Percentiles rank a stretch among this genome's conserved stretches.
Evolutionary conservation across 2,329 filamentous ascomycete species (phyloP).

Genomic region (Rugonectria rugulosa): DNA sequence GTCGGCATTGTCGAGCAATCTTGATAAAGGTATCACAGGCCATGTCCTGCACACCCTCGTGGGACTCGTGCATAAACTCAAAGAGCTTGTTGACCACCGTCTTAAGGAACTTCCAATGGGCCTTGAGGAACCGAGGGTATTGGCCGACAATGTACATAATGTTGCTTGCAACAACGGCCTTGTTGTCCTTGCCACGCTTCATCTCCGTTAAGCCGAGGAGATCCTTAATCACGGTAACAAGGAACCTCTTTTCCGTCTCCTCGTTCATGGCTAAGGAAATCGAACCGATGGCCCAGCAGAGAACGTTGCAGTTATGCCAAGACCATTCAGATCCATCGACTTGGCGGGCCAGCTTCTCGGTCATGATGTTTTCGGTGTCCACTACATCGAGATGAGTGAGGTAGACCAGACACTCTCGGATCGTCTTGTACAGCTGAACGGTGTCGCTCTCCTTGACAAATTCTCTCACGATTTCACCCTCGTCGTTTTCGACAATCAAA

Average conservation of each 20-base stretch:
- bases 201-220: constrained; percentile 95
- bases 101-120: constrained; percentile 99
- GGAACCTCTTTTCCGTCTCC: constrained; percentile 97
- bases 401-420: constrained; percentile 95
- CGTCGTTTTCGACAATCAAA: constrained; percentile 98
- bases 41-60: constrained; percentile 99
- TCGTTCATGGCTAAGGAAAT: constrained; percentile 99
- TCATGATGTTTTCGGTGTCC: constrained; percentile 99
- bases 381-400: constrained; percentile 96
- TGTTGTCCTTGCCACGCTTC: constrained; percentile 99
- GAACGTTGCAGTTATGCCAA: constrained; percentile 99
- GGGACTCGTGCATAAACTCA: constrained; percentile 99
- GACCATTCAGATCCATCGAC: constrained; percentile 98
- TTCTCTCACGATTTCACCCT: constrained; percentile 97
- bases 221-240: constrained; percentile 99
- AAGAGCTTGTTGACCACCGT: constrained; percentile 99
- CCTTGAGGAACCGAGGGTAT: constrained; percentile 97
- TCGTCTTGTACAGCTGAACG: constrained; percentile 99
- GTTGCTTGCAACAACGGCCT: constrained; percentile 97
- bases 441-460: constrained; percentile 99
- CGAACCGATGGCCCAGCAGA: constrained; percentile 99
- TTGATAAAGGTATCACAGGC: constrained; percentile 99
- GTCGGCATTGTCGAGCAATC: constrained; percentile 96
- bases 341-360: constrained; percentile 93
- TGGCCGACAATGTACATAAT: constrained; percentile 99